Conservation (phyloP, 1,139 yeast genomes). For the Sugiyamaella paludigena region DNA sequence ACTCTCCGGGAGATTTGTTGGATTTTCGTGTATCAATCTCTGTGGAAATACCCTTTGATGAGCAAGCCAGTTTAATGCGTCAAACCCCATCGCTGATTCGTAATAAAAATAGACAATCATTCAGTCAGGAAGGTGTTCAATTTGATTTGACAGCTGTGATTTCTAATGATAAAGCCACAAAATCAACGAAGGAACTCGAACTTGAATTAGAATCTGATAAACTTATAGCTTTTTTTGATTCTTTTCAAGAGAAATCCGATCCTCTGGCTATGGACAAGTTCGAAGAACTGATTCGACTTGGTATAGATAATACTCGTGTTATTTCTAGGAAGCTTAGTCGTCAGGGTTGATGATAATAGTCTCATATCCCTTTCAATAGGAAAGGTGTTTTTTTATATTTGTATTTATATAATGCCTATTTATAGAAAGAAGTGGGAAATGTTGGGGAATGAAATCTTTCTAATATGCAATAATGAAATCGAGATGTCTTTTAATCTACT, state of each 20-base stretch:
- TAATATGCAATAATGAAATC: too few relatives aligned
- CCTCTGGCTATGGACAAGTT: conserved; percentile 36
- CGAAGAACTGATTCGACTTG: conserved; percentile 36
- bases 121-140: conserved; percentile 32
- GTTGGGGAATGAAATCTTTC: not conserved
- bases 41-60: conserved; percentile 59
- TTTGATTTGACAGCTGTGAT: conserved; percentile 38
- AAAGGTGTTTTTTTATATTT: conserved; percentile 3
- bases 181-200: conserved; percentile 35
- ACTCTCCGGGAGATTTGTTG: conserved; percentile 72
- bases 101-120: conserved; percentile 47
- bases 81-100: conserved; percentile 44
- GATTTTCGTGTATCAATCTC: conserved; percentile 76
- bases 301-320: conserved; percentile 34
- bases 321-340: conserved; percentile 25
- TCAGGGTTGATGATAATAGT: not conserved
- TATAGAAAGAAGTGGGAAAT: not conserved
- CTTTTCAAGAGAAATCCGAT: conserved; percentile 26
- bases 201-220: conserved; percentile 70
- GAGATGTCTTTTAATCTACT: not conserved
- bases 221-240: conserved; percentile 60
- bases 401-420: not conserved
- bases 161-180: conserved; percentile 20
- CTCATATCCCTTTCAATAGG: too few relatives aligned
- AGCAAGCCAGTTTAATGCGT: conserved; percentile 14